Evolutionary conservation across 352 stramenopile genomes (phyloP), one percentile per base, ranked within the genome.

Genomic region (Peronospora destructor): DNA sequence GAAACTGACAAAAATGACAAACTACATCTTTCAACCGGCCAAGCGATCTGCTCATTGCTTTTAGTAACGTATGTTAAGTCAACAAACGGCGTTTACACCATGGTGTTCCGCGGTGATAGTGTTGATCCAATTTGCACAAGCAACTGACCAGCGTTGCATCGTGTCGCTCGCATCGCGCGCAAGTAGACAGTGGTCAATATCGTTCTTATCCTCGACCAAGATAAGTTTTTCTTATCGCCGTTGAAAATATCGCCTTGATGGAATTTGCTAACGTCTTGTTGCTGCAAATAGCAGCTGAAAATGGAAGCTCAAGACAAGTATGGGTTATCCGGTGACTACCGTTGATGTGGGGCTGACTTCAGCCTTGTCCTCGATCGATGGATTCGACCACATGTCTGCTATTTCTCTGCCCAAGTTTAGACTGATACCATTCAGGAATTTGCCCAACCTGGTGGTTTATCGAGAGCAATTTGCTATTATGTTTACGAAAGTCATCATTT

Each of bases 181-280:
- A 21, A 21, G 19, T 21, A 3, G 19, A 21, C 19, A 21, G 19
- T 21, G 8, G 93, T 99, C 41, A 96, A 99, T 68, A 95, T 99
- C 42, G 98, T 70, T 45, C 96, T 99, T 74, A 98, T 99, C 59
- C 96, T 96, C 23, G 19, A 96, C 79, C 29, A 87, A 60, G 38
- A 56, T 60, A 47, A 64, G 38, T 49, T 48, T 25, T 32, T 59
- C 56, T 50, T 63, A 28, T 63, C 32, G 42, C 12, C 25, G 47
- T 39, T 55, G 49, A 55, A 64, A 54, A 59, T 60, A 64, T 37
- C 33, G 16, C 17, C 25, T 58, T 61, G 52, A 66, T 61, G 41
- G 49, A 38, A 8, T 6, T 40, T 21, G 41, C 3, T 43, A 35
- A 14, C 32, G 30, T 25, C 29, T 25, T 12, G 7, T 7, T 12